phyloP scores from a whole-genome alignment of 2,329 filamentous ascomycete genomes.

The Aspergillus tubingensis region DNA sequence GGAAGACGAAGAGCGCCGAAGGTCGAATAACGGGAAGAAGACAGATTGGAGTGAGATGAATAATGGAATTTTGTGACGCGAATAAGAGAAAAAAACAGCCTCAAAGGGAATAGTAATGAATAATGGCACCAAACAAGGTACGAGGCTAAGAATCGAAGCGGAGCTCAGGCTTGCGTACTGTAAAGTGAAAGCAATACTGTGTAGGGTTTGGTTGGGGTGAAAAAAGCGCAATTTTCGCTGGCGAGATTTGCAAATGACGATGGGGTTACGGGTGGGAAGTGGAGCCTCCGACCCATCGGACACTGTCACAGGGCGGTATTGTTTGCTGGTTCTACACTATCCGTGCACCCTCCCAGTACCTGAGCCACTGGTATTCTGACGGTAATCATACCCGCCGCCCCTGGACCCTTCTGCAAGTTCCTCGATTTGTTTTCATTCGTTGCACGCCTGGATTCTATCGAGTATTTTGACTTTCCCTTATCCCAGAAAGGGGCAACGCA shows the following conservation, averaged over 20 bases:
- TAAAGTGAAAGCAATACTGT: neutral
- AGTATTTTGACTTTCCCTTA: neutral
- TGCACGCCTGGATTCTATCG: neutral
- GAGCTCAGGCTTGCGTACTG: neutral
- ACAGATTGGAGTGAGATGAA: constrained; percentile 3
- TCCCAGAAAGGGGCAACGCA: constrained; percentile 12
- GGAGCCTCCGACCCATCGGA: neutral
- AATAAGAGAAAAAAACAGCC: neutral
- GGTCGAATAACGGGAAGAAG: constrained; percentile 2
- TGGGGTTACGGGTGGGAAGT: neutral
- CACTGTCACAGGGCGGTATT: constrained; percentile 2
- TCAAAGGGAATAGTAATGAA: neutral
- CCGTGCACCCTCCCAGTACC: neutral
- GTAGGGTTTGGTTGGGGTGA: neutral
- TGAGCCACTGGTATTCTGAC: constrained; percentile 8
- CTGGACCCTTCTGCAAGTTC: constrained; percentile 9
- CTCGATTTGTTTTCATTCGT: neutral
- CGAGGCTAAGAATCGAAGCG: neutral
- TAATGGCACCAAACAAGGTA: constrained; percentile 5
- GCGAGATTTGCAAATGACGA: neutral
- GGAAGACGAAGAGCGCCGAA: neutral
- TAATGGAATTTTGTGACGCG: constrained; percentile 4
- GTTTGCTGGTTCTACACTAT: neutral
- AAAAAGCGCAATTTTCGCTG: neutral
- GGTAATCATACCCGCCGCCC: constrained; percentile 13